Conservation (phyloP, 2,329 filamentous ascomycete species). For the Microcyclospora tardicrescens region DNA sequence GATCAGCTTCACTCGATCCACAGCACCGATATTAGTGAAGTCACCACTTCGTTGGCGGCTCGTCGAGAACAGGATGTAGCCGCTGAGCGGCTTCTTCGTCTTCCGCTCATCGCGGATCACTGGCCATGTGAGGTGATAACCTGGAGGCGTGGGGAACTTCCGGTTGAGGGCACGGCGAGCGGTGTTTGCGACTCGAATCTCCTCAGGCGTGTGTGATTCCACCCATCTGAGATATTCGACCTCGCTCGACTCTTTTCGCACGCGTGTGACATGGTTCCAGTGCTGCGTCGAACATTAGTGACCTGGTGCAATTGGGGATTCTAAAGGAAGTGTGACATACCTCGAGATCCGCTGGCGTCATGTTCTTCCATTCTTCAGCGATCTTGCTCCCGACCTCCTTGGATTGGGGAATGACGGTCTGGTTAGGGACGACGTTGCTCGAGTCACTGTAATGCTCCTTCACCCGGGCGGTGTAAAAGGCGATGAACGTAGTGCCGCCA, state of each 20-base stretch:
- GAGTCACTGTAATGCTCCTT: background rate
- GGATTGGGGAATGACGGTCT: too few relatives aligned
- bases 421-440: too few relatives aligned
- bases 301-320: too few relatives aligned
- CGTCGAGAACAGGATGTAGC: slow-evolving; percentile 32
- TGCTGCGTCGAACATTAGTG: slow-evolving; percentile 27
- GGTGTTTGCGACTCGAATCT: slow-evolving; percentile 47
- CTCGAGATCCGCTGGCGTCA: slow-evolving; percentile 34
- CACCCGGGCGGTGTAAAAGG: slow-evolving; percentile 9
- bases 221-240: slow-evolving; percentile 43
- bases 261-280: slow-evolving; percentile 38
- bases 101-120: slow-evolving; percentile 44
- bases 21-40: slow-evolving; percentile 31
- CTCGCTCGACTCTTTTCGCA: slow-evolving; percentile 32
- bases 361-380: slow-evolving; percentile 32
- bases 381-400: slow-evolving; percentile 13
- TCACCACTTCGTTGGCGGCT: slow-evolving; percentile 38
- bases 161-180: slow-evolving; percentile 35
- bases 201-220: slow-evolving; percentile 38
- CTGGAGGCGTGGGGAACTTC: slow-evolving; percentile 3
- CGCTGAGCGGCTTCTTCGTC: slow-evolving; percentile 29
- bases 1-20: slow-evolving; percentile 31
- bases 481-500: slow-evolving; percentile 12
- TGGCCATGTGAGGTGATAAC: slow-evolving; percentile 6
- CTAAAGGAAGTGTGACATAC: slow-evolving; percentile 16